Conservation (phyloP, 1,284 basidiomycete species). For the Cerrena zonata region DNA sequence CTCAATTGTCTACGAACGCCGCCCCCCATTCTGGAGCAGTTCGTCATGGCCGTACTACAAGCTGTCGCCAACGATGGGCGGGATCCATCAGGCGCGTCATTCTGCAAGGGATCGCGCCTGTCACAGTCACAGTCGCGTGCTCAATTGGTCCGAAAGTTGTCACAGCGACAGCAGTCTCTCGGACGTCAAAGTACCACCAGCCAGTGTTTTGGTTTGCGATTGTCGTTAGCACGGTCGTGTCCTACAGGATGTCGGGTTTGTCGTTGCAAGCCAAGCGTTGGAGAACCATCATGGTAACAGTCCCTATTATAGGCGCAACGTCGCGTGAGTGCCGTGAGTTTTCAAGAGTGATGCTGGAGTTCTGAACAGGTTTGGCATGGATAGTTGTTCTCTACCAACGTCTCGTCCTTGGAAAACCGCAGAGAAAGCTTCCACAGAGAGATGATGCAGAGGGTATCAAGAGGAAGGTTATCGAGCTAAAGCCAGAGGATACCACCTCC, state of each 20-base stretch:
- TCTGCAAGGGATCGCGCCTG: neutral
- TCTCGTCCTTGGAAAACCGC: constrained; percentile 56
- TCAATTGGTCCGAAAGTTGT: too few relatives aligned
- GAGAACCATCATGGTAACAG: constrained; percentile 53
- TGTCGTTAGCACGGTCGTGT: too few relatives aligned
- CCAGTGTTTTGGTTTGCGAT: too few relatives aligned
- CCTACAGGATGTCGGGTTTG: constrained; percentile 8
- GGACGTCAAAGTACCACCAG: too few relatives aligned
- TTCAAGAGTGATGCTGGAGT: too few relatives aligned
- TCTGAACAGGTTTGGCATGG: constrained; percentile 10
- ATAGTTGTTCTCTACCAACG: constrained; percentile 64
- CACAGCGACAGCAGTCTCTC: too few relatives aligned
- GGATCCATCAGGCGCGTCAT: neutral
- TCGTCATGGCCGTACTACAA: too few relatives aligned
- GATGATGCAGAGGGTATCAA: constrained; percentile 18
- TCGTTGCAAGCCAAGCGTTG: constrained; percentile 48
- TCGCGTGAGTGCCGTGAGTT: constrained; percentile 41
- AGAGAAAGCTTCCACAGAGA: constrained; percentile 28
- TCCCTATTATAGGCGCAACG: constrained; percentile 59
- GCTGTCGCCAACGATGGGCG: neutral
- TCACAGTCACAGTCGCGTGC: neutral
- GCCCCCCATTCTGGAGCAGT: too few relatives aligned
- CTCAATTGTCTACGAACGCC: too few relatives aligned
- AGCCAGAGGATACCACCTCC: neutral
- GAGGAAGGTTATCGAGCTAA: constrained; percentile 19